Conservation (phyloP, 2,329 filamentous ascomycete species). For the Penicillium aurantiogriseum region DNA sequence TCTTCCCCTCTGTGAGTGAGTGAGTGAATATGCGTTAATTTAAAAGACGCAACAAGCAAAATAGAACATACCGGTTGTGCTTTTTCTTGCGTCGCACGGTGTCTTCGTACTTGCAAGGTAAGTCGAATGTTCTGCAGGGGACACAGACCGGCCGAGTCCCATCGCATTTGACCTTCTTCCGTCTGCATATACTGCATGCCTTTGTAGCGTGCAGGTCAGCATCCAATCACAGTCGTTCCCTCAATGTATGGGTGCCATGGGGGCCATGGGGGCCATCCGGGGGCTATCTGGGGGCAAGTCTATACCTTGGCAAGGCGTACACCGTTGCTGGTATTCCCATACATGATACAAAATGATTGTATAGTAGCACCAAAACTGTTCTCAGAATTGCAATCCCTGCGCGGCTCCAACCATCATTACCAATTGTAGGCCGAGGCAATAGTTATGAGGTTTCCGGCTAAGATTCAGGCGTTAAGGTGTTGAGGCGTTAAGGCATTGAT, state of each 20-base stretch:
- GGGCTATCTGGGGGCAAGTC: not conserved
- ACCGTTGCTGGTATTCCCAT: not conserved
- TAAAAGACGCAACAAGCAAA: not conserved
- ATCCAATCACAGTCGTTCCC: not conserved
- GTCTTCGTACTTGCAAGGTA: slow-evolving; percentile 9
- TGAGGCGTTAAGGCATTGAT: not conserved
- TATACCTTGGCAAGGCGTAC: slow-evolving; percentile 4
- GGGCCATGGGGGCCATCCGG: not conserved
- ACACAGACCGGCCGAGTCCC: slow-evolving; percentile 11
- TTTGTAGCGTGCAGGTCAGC: not conserved
- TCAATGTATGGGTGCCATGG: not conserved
- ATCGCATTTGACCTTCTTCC: slow-evolving; percentile 17
- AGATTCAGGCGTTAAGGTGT: not conserved
- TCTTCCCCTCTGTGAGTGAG: not conserved
- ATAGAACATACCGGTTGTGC: slow-evolving; percentile 1
- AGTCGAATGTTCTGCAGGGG: slow-evolving; percentile 10
- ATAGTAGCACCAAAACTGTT: not conserved
- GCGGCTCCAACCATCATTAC: not conserved
- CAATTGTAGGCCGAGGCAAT: not conserved
- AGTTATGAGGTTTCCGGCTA: not conserved
- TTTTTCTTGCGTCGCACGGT: not conserved
- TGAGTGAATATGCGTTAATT: not conserved
- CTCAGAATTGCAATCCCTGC: not conserved
- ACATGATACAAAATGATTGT: not conserved
- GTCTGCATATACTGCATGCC: slow-evolving; percentile 8